Evolutionary conservation across 2,329 filamentous ascomycete species (phyloP).

Genomic region (Lizonia empirigonia): DNA sequence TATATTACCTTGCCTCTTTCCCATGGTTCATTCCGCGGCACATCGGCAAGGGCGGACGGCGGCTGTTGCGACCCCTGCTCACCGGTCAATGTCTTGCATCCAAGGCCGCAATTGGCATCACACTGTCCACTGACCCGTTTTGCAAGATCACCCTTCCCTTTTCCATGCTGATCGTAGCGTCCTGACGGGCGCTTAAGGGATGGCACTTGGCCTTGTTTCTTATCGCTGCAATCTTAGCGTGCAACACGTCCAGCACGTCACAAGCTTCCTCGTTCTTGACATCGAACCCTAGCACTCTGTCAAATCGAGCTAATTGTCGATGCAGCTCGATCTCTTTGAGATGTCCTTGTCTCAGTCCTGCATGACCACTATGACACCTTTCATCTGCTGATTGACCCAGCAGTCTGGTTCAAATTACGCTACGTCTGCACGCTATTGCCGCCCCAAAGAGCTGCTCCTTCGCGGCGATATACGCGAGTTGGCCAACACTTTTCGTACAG

Average conservation of each 20-base stretch:
- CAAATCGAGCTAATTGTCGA: constrained; percentile 1
- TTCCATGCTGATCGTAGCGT: neutral
- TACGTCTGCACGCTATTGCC: constrained; percentile 7
- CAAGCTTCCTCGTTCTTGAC: constrained; percentile 8
- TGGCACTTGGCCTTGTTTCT: constrained; percentile 6
- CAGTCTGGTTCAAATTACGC: constrained; percentile 6
- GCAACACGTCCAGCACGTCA: constrained; percentile 5
- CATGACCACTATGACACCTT: constrained; percentile 3
- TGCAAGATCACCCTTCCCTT: neutral
- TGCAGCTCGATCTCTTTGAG: neutral
- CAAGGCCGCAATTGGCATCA: neutral
- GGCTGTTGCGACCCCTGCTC: constrained; percentile 28
- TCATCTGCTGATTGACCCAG: constrained; percentile 11
- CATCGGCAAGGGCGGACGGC: constrained; percentile 20
- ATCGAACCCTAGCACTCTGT: constrained; percentile 4
- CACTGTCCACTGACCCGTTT: constrained; percentile 1
- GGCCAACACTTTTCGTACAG: constrained; percentile 7
- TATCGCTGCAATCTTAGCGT: constrained; percentile 9
- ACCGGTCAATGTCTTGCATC: constrained; percentile 21
- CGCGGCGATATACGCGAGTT: neutral
- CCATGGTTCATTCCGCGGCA: constrained; percentile 15
- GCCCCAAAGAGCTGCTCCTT: constrained; percentile 10
- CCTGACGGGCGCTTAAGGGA: constrained; percentile 7
- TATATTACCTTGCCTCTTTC: constrained; percentile 27
- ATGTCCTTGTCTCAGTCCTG: constrained; percentile 4